phyloP scores from a whole-genome alignment of 2,329 filamentous ascomycete species.

The Xylaria sp. region DNA sequence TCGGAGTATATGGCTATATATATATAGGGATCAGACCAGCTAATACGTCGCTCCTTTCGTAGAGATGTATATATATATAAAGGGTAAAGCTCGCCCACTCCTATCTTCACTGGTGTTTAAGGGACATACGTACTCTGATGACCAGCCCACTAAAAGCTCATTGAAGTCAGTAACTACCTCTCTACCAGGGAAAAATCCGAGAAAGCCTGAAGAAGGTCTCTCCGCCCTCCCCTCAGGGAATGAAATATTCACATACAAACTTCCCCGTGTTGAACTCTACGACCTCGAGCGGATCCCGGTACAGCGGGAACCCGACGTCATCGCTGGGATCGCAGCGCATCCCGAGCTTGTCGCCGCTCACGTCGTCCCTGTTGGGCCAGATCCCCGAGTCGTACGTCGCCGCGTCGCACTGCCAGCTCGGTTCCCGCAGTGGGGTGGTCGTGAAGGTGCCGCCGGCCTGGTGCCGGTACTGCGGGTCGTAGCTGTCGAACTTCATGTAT shows the following conservation, averaged over 20 bases:
- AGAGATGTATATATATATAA: no score
- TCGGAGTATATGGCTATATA: constrained; percentile 26
- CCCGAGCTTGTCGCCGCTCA: constrained; percentile 18
- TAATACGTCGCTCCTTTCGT: no score
- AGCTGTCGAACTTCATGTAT: constrained; percentile 14
- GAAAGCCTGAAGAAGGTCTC: no score
- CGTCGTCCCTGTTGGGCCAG: constrained; percentile 21
- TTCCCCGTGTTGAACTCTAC: constrained; percentile 30
- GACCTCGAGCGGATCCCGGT: constrained; percentile 22
- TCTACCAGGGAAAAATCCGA: no score
- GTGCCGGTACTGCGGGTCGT: constrained; percentile 4
- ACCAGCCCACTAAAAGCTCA: no score
- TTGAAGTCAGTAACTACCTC: no score
- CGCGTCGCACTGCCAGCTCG: constrained; percentile 7
- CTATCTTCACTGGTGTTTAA: no score
- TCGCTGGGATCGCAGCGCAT: constrained; percentile 27
- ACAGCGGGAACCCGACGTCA: constrained; percentile 20
- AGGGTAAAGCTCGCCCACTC: no score
- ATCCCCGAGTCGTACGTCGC: constrained; percentile 12
- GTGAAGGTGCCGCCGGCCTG: constrained; percentile 11
- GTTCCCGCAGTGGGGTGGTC: not conserved
- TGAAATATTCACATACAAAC: no score
- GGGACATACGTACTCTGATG: constrained; percentile 28
- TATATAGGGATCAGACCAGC: not conserved
- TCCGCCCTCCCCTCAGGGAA: no score